These are phyloP conservation scores for Lentinus brumalis DNA, from an alignment of 768 basidiomycete species.

Conservation along the genomic window DNA sequence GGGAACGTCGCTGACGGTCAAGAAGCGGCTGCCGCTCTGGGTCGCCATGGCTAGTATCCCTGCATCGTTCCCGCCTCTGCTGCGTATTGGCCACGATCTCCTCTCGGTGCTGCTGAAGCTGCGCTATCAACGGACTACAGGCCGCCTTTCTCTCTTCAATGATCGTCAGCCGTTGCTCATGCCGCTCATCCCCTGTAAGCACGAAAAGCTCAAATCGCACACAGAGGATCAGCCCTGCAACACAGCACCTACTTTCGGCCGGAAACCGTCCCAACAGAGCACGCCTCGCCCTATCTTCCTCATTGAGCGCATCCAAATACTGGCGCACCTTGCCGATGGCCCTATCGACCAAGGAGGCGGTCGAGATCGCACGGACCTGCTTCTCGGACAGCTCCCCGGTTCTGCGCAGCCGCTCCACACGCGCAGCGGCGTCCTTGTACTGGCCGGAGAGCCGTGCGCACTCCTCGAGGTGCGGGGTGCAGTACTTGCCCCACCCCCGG, in stretches of 20 bases:
- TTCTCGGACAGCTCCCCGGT: neutral
- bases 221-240: neutral
- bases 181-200: neutral
- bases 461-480: conserved; percentile 3
- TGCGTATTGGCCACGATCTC: neutral
- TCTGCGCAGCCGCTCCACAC: conserved; percentile 3
- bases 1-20: neutral
- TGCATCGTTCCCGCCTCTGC: neutral
- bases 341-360: neutral
- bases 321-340: neutral
- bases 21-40: neutral
- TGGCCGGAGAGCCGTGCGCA: neutral
- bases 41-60: neutral
- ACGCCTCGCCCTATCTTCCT: neutral
- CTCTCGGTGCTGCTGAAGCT: neutral
- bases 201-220: neutral
- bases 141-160: neutral
- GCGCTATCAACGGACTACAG: neutral
- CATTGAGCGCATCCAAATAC: neutral
- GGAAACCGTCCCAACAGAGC: neutral
- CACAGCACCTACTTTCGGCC: neutral
- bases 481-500: conserved; percentile 5
- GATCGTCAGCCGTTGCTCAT: neutral
- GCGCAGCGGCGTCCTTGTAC: conserved; percentile 4
- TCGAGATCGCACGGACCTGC: neutral